Percentiles rank a stretch among this genome's conserved stretches.
Conservation (phyloP, 1,139 yeast genomes). For the Taphrina pruni region DNA sequence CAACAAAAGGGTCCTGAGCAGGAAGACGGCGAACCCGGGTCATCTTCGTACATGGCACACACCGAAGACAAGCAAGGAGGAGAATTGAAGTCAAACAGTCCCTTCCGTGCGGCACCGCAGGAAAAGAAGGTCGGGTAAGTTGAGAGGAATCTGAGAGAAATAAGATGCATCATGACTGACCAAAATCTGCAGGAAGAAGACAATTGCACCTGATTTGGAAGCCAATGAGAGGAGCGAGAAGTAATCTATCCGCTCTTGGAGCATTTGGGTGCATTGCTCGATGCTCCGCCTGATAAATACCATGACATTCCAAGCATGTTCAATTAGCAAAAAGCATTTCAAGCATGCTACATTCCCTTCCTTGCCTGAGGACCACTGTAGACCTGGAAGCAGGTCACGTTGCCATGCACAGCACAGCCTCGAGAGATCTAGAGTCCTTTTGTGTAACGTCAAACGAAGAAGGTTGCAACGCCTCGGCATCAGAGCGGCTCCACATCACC, state of each 20-base stretch:
- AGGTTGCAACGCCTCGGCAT: conserved; percentile 14
- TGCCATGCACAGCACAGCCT: too few species aligned
- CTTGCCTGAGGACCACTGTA: too few species aligned
- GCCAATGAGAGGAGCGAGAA: conserved; percentile 27
- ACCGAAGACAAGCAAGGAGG: conserved; percentile 24
- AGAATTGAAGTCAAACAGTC: conserved; percentile 31
- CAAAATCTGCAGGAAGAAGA: conserved; percentile 15
- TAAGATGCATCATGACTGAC: not conserved
- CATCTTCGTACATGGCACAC: conserved; percentile 22
- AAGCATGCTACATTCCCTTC: too few species aligned
- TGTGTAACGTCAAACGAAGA: not conserved
- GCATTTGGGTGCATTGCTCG: too few species aligned
- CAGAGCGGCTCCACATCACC: not conserved
- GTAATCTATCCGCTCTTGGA: not conserved
- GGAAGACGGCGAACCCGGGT: conserved; percentile 29
- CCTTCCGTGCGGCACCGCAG: conserved; percentile 35
- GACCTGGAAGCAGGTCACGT: too few species aligned
- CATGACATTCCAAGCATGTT: too few species aligned
- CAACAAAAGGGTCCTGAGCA: conserved; percentile 27
- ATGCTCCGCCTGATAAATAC: too few species aligned
- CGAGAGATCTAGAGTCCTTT: too few species aligned
- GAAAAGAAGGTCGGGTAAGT: conserved; percentile 28
- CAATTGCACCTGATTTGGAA: conserved; percentile 36
- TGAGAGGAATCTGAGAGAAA: conserved; percentile 13
- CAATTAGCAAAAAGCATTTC: too few species aligned